phyloP scores from a whole-genome alignment of 352 stramenopile species.

The Globisporangium spiculum region DNA sequence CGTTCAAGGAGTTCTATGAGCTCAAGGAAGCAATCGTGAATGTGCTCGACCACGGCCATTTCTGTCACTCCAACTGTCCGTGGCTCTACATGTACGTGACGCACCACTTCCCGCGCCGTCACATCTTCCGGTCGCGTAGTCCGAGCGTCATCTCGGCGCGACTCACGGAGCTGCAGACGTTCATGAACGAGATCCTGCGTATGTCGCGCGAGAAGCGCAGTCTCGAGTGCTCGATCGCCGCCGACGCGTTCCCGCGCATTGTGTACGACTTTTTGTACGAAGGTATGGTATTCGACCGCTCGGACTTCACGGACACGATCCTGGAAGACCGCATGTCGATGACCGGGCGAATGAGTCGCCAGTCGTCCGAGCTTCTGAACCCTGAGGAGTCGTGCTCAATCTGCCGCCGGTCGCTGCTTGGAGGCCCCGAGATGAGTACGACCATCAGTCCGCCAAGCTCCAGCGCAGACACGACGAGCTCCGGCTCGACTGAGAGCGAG shows the following conservation, averaged over 20 bases:
- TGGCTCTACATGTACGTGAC: constrained; percentile 83
- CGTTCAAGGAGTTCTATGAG: constrained; percentile 78
- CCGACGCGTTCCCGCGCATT: constrained; percentile 57
- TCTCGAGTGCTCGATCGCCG: constrained; percentile 56
- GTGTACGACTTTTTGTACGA: constrained; percentile 82
- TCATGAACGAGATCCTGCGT: constrained; percentile 60
- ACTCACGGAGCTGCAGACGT: constrained; percentile 60
- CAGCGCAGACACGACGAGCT: constrained; percentile 20
- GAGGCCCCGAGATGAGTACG: constrained; percentile 21
- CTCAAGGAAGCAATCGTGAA: constrained; percentile 62
- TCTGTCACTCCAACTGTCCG: constrained; percentile 76
- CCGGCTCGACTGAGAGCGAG: constrained; percentile 20
- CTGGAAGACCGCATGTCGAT: constrained; percentile 61
- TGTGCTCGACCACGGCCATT: constrained; percentile 73
- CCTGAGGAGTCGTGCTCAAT: constrained; percentile 51
- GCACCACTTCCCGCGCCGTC: constrained; percentile 74
- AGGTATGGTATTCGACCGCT: constrained; percentile 75
- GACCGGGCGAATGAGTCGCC: constrained; percentile 6
- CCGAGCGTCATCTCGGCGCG: constrained; percentile 59
- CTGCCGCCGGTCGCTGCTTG: constrained; percentile 42
- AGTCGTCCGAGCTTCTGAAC: constrained; percentile 16
- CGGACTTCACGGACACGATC: constrained; percentile 54
- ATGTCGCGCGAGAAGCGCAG: constrained; percentile 63
- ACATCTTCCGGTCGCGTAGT: constrained; percentile 68
- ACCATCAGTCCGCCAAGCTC: constrained; percentile 36